phyloP scores from a whole-genome alignment of 2,329 filamentous ascomycete species.

The Ophiostoma sp. region DNA sequence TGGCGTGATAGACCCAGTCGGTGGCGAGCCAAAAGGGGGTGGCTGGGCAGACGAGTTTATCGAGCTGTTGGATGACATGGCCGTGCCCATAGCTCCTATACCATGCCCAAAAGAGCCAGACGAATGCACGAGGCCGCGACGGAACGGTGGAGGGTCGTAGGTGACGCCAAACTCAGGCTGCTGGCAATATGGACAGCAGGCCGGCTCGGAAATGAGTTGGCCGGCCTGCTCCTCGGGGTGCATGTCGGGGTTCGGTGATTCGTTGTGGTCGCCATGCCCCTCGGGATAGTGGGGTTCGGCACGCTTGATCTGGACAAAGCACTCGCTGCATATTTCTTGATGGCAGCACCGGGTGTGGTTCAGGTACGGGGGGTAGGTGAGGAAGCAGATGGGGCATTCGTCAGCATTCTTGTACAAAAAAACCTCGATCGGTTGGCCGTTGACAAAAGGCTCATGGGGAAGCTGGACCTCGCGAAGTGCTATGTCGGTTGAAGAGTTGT shows the following conservation, averaged over 20 bases:
- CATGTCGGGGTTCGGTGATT: slow-evolving; percentile 28
- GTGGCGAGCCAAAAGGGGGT: slow-evolving; percentile 45
- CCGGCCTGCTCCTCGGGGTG: slow-evolving; percentile 50
- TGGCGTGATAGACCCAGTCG: slow-evolving; percentile 22
- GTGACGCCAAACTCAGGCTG: slow-evolving; percentile 95
- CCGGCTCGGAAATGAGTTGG: slow-evolving; percentile 81
- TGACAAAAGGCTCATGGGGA: slow-evolving; percentile 78
- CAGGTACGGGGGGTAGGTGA: slow-evolving; percentile 90
- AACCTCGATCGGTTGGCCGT: slow-evolving; percentile 89
- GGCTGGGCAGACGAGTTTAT: slow-evolving; percentile 42
- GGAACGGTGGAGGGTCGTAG: slow-evolving; percentile 83
- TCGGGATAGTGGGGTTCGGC: slow-evolving; percentile 86
- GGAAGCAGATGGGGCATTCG: slow-evolving; percentile 94
- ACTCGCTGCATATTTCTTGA: slow-evolving; percentile 94
- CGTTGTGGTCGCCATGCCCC: slow-evolving; percentile 51
- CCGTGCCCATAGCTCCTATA: slow-evolving; percentile 51
- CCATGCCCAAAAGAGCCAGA: slow-evolving; percentile 36
- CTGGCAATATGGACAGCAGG: slow-evolving; percentile 90
- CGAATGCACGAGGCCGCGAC: slow-evolving; percentile 70
- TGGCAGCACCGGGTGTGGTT: slow-evolving; percentile 95
- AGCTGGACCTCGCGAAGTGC: slow-evolving; percentile 71
- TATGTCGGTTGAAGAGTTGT: slow-evolving; percentile 53
- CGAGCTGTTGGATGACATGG: slow-evolving; percentile 83
- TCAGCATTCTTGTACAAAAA: slow-evolving; percentile 85
- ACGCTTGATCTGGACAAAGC: slow-evolving; percentile 97